Conservation (phyloP, 164 flowering plant species). For the Piper betle region DNA sequence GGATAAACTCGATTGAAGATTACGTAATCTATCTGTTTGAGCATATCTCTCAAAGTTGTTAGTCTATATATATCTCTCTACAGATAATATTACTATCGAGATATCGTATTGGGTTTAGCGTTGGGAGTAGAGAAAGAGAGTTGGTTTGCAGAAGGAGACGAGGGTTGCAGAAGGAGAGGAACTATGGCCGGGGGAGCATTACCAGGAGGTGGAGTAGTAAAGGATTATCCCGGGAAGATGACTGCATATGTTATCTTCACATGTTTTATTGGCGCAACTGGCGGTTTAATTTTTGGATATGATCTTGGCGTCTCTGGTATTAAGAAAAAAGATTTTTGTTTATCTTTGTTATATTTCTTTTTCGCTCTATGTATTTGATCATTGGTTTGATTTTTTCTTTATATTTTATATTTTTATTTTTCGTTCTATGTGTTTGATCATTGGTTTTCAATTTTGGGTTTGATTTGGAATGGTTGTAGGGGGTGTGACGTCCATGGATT, state of each 20-base stretch:
- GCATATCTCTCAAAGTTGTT: no score
- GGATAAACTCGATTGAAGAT: no score
- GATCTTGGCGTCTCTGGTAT: constrained; percentile 24
- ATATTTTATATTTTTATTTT: neutral
- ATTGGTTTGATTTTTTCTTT: neutral
- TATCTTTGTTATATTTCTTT: neutral
- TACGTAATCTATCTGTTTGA: no score
- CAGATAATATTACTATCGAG: no score
- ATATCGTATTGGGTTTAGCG: no score
- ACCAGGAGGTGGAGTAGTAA: constrained; percentile 5
- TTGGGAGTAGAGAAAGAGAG: no score
- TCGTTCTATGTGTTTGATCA: no score
- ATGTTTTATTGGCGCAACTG: constrained; percentile 23
- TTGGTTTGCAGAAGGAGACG: no score
- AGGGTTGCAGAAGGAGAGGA: neutral
- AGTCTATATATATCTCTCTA: no score
- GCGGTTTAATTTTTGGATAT: constrained; percentile 30
- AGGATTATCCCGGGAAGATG: constrained; percentile 12
- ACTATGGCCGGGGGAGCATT: constrained; percentile 19
- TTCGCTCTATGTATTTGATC: no score
- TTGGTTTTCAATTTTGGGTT: no score
- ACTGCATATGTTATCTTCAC: constrained; percentile 16
- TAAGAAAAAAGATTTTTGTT: neutral
- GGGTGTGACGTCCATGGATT: constrained; percentile 27
- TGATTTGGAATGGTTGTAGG: constrained; percentile 7